These are phyloP conservation scores for Scedosporium boydii DNA, from an alignment of 2,329 filamentous ascomycete genomes.

Conservation along the genomic window DNA sequence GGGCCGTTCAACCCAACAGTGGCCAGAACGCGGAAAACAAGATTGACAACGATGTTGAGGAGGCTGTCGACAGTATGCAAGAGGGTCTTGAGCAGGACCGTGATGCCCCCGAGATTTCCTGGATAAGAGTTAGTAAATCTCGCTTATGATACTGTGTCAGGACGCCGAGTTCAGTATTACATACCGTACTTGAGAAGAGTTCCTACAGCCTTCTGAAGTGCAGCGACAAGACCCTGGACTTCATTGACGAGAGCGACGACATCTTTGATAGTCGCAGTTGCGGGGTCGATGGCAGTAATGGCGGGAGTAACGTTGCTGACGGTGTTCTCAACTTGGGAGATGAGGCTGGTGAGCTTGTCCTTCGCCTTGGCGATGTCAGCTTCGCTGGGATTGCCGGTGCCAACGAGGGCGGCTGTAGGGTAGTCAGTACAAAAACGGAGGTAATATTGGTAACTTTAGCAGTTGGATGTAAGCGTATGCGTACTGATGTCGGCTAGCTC, in stretches of 20 bases:
- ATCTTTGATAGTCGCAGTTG: background rate
- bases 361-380: background rate
- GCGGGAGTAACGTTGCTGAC: background rate
- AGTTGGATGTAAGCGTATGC: background rate
- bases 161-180: background rate
- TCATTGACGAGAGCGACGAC: background rate
- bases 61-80: background rate
- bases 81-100: background rate
- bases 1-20: background rate
- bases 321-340: background rate
- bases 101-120: background rate
- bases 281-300: background rate
- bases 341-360: background rate
- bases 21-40: background rate
- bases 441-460: background rate
- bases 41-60: conserved; percentile 16
- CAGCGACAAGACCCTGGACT: background rate
- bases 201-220: background rate
- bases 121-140: background rate
- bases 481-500: background rate
- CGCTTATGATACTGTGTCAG: background rate
- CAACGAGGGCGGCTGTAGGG: background rate
- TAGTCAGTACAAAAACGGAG: background rate
- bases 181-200: background rate
- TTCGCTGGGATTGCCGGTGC: background rate